Evolutionary conservation across 345 rosid species (phyloP).

Genomic region (Eucalyptus victrix): DNA sequence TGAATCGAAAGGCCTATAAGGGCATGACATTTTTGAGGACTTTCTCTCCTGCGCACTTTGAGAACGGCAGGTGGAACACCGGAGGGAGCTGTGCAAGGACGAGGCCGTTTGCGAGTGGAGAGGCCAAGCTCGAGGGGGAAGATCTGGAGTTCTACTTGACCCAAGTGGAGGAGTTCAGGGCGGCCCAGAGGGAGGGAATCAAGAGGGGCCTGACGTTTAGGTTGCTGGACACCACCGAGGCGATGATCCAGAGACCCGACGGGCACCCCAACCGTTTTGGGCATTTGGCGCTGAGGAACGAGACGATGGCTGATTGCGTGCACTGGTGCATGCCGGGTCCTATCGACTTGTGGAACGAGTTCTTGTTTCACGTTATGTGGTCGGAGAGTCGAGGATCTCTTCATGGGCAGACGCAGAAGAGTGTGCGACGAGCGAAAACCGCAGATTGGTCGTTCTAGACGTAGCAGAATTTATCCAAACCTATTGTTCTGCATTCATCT

Average conservation of each 20-base stretch:
- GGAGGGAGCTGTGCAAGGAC: conserved; percentile 35
- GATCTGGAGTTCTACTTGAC: conserved; percentile 5
- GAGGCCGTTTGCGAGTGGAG: conserved; percentile 9
- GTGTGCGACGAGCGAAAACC: neutral
- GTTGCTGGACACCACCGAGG: conserved; percentile 12
- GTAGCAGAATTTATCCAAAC: neutral
- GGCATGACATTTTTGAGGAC: conserved; percentile 24
- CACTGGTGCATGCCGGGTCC: conserved; percentile 45
- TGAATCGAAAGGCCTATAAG: neutral
- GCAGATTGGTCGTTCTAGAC: neutral
- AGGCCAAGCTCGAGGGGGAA: neutral
- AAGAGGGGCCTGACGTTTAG: conserved; percentile 2
- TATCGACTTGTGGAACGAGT: conserved; percentile 29
- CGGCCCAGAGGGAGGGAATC: neutral
- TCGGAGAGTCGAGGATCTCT: neutral
- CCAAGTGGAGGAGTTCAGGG: conserved; percentile 26
- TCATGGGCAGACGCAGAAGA: neutral
- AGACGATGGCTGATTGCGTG: conserved; percentile 14
- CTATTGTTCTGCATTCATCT: neutral
- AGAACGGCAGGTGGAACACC: conserved; percentile 32
- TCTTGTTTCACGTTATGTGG: conserved; percentile 13
- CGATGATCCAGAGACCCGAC: conserved; percentile 16
- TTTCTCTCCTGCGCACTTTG: conserved; percentile 35
- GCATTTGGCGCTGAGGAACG: conserved; percentile 2
- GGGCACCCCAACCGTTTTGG: conserved; percentile 20